phyloP scores from a whole-genome alignment of 129 eudicot genomes.

The Centaurea solstitialis region DNA sequence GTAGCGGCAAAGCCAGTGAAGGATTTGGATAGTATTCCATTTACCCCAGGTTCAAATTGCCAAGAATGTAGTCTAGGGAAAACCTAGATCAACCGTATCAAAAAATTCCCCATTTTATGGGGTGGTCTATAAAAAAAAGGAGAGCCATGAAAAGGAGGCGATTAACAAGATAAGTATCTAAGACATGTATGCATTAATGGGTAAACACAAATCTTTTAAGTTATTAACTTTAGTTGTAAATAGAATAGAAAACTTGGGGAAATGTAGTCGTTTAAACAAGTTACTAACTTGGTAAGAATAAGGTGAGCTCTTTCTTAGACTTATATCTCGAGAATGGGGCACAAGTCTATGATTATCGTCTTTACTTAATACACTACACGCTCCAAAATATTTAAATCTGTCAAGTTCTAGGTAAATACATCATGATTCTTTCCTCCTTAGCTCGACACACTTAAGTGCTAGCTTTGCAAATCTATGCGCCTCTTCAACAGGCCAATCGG shows the following conservation, averaged over 20 bases:
- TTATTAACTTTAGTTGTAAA: background rate
- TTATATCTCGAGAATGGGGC: constrained; percentile 1
- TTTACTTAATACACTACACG: background rate
- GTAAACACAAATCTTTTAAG: background rate
- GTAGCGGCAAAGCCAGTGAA: too few species aligned
- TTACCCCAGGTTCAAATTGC: too few species aligned
- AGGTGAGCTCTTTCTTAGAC: background rate
- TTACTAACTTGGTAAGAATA: constrained; percentile 14
- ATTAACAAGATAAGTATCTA: too few species aligned
- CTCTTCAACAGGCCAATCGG: constrained; percentile 67
- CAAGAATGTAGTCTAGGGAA: too few species aligned
- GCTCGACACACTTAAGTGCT: constrained; percentile 52
- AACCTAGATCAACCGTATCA: too few species aligned
- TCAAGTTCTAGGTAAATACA: constrained; percentile 55
- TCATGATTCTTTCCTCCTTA: constrained; percentile 49
- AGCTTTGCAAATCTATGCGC: constrained; percentile 47
- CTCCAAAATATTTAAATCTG: constrained; percentile 43
- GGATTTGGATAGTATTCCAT: too few species aligned
- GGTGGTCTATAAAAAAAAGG: too few species aligned
- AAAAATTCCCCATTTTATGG: too few species aligned
- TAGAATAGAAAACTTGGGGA: background rate
- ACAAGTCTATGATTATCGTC: background rate
- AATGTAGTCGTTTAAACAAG: background rate
- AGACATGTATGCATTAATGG: background rate
- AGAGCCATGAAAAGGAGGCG: too few species aligned